Base-by-base conservation (phyloP, 768 basidiomycete species). In the Leccinellum luteum region DNA sequence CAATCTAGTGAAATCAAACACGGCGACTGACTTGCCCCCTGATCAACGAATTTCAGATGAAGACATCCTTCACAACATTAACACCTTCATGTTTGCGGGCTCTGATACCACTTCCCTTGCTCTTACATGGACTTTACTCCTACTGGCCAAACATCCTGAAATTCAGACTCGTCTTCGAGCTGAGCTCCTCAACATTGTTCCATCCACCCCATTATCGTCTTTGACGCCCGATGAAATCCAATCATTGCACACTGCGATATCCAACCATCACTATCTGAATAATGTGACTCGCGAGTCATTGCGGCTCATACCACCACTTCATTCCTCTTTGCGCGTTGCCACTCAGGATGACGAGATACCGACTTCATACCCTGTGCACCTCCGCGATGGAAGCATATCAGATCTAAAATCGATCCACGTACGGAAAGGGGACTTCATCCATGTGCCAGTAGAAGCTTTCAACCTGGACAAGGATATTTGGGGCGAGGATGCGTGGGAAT, bases 11-110 rank as follows among this genome's bases (percentile, higher is more conserved):
- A 90, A 89, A 73, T 89, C 92, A 3, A 96, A 95, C 69, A 66
- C 84, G 57, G 84, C 90, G 2, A 81, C 76, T 0, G 89, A 93
- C 58, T 75, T 91, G 15, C 79, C 85, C 31, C 76, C 76, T 0
- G 85, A 88, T 50, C 84, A 88, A 60, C 82, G 86, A 34, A 85
- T 96, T 62, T 89, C 92, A 0, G 94, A 97, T 66, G 85, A 89
- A 30, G 94, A 96, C 65, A 86, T 95, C 51, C 78, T 94, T 12
- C 78, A 91, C 66, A 93, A 86, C 58, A 86, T 95, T 71, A 92
- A 90, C 64, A 94, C 92, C 0, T 90, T 95, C 70, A 85, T 94
- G 79, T 92, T 94, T 68, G 92, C 89, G 21, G 94, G 94, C 4
- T 91, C 93, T 13, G 92, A 95, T 65, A 92, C 92, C 1, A 88